Percentiles rank a stretch among this genome's conserved stretches.
Evolutionary conservation across 306 rosid species (phyloP).

Genomic region (Sicyos baderoa): DNA sequence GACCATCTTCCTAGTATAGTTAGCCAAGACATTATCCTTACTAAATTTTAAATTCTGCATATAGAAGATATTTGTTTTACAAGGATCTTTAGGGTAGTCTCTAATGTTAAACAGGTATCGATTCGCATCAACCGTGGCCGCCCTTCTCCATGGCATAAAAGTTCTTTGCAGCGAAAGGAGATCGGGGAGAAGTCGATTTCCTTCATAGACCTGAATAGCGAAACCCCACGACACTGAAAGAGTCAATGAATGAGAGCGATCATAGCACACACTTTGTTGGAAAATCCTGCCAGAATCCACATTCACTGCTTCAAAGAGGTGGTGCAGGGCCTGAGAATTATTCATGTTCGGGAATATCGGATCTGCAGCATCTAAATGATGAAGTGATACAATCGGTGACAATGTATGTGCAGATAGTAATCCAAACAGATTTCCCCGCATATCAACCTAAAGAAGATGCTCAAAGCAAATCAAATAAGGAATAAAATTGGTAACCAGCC

Average conservation of each 20-base stretch:
- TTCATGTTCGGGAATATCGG: slow-evolving; percentile 65
- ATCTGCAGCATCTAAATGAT: slow-evolving; percentile 70
- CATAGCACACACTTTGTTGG: slow-evolving; percentile 86
- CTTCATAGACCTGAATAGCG: slow-evolving; percentile 58
- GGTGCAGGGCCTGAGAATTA: slow-evolving; percentile 54
- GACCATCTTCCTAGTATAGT: slow-evolving; percentile 39
- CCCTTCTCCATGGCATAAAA: slow-evolving; percentile 70
- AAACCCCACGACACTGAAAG: slow-evolving; percentile 82
- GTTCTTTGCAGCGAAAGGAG: slow-evolving; percentile 58
- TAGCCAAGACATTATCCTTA: slow-evolving; percentile 42
- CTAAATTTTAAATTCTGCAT: slow-evolving; percentile 37
- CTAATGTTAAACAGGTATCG: slow-evolving; percentile 53
- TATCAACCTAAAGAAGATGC: slow-evolving; percentile 50
- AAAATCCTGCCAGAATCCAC: slow-evolving; percentile 65
- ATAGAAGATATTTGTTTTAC: slow-evolving; percentile 65
- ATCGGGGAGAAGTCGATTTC: slow-evolving; percentile 52
- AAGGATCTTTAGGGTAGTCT: slow-evolving; percentile 58
- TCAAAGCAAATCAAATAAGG: not conserved
- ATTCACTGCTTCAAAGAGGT: slow-evolving; percentile 55
- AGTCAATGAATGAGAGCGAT: slow-evolving; percentile 46
- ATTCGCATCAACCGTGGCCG: slow-evolving; percentile 33
- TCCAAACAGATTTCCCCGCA: slow-evolving; percentile 83
- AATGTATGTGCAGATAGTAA: slow-evolving; percentile 76
- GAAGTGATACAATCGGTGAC: slow-evolving; percentile 75
- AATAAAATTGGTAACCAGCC: slow-evolving; percentile 20